Evolutionary conservation across 805 yeast genomes (phyloP), one percentile per base, ranked within the genome.

Genomic region (Suhomyces sp.): DNA sequence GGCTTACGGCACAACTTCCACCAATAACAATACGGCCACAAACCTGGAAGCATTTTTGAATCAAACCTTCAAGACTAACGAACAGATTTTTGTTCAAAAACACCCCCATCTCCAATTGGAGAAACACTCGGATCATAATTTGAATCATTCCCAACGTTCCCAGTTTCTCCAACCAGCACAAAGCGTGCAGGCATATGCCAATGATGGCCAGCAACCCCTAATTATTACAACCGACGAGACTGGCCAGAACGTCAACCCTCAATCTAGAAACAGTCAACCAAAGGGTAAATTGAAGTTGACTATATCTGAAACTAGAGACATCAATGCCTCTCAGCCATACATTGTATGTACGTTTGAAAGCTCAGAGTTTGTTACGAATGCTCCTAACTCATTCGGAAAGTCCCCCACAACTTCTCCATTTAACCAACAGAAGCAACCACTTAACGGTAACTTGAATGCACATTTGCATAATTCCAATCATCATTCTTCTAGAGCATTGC

Each of bases 291-390:
- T 91, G 34, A 78, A 79, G 50, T 88, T 93, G 31, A 79, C 77
- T 21, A 87, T 91, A 42, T 66, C 84, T 18, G 91, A 87, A 59
- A 97, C 96, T 2, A 74, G 71, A 39, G 81, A 80, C 47, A 70
- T 91, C 43, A 62, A 70, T 25, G 68, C 53, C 55, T 70, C 91
- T 3, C 84, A 77, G 47, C 96, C 96, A 3, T 83, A 88, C 58
- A 95, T 86, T 13, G 96, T 88, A 23, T 86, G 95, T 60, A 83
- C 95, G 8, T 88, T 85, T 66, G 95, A 88, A 57, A 82, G 91
- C 42, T 82, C 95, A 1, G 98, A 93, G 63, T 85, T 81, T 46
- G 88, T 91, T 40, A 81, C 95, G 17, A 79, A 80, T 43, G 90
- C 88, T 4, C 88, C 95, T 1, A 83, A 73, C 33, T 68, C 74